Percentiles rank a stretch among this genome's conserved stretches.
Evolutionary conservation across 2,329 filamentous ascomycete genomes (phyloP).

Genomic region (Colletotrichum spinosum): DNA sequence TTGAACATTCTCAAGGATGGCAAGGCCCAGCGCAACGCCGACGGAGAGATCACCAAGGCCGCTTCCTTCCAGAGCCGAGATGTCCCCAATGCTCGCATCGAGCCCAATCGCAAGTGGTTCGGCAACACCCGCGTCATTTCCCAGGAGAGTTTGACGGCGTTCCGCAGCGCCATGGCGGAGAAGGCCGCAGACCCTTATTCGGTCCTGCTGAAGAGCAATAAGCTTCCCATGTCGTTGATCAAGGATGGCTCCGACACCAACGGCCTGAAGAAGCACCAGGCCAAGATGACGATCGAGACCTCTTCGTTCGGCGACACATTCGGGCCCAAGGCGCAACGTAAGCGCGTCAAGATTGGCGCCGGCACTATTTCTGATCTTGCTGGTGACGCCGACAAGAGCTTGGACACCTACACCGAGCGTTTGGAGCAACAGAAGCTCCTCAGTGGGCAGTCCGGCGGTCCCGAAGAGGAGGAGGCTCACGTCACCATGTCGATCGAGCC

Average conservation of each 20-base stretch:
- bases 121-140: conserved; percentile 91
- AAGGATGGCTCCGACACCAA: conserved; percentile 80
- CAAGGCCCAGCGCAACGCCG: conserved; percentile 82
- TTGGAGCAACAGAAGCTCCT: conserved; percentile 82
- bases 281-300: conserved; percentile 92
- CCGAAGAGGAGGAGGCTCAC: conserved; percentile 59
- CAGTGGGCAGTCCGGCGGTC: conserved; percentile 74
- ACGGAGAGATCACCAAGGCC: conserved; percentile 86
- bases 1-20: conserved; percentile 93
- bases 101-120: conserved; percentile 98
- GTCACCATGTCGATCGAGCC: conserved; percentile 79
- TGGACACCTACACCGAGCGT: conserved; percentile 84
- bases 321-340: conserved; percentile 91
- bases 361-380: conserved; percentile 86
- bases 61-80: conserved; percentile 88
- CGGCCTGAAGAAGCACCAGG: conserved; percentile 90
- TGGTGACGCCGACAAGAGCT: conserved; percentile 81
- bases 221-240: conserved; percentile 95
- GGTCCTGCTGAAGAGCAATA: conserved; percentile 96
- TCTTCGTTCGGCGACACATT: conserved; percentile 90
- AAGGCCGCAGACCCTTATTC: conserved; percentile 91
- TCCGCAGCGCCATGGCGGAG: conserved; percentile 92
- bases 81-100: conserved; percentile 84
- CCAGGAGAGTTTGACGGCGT: conserved; percentile 86
- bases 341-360: conserved; percentile 89